phyloP scores from a whole-genome alignment of 305 asterid species.

The Salvia sclarea region DNA sequence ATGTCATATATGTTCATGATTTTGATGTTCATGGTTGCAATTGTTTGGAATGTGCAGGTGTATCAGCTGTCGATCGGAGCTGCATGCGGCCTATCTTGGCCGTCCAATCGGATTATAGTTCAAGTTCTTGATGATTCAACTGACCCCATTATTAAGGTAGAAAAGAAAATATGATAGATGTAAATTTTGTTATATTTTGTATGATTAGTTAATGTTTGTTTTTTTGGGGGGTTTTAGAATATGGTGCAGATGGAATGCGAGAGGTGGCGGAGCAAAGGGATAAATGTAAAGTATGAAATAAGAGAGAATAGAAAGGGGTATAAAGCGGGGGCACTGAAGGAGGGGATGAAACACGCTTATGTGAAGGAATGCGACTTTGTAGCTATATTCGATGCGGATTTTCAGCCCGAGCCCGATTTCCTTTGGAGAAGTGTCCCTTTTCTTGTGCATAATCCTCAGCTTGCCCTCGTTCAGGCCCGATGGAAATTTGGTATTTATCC shows the following conservation, averaged over 20 bases:
- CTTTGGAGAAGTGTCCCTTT: constrained; percentile 74
- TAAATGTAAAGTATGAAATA: constrained; percentile 79
- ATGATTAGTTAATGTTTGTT: too few relatives aligned
- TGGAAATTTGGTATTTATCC: constrained; percentile 76
- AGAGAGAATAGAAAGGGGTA: constrained; percentile 85
- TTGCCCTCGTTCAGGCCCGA: constrained; percentile 88
- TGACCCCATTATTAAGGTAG: constrained; percentile 59
- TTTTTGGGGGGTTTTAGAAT: constrained; percentile 33
- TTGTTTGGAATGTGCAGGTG: constrained; percentile 34
- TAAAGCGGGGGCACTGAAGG: constrained; percentile 88
- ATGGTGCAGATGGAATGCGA: constrained; percentile 86
- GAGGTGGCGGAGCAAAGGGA: constrained; percentile 87
- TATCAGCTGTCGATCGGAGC: constrained; percentile 87
- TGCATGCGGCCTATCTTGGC: constrained; percentile 93
- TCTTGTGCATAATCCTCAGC: constrained; percentile 66
- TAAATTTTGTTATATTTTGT: too few relatives aligned
- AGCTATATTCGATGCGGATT: constrained; percentile 85
- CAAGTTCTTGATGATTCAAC: constrained; percentile 94
- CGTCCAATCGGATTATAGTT: constrained; percentile 68
- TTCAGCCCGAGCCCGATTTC: constrained; percentile 90
- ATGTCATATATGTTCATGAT: not conserved
- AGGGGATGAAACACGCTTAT: constrained; percentile 65
- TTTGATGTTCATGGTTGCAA: too few relatives aligned
- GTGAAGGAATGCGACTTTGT: constrained; percentile 76
- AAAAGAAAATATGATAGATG: too few relatives aligned